Percentiles rank a stretch among this genome's conserved stretches.
phyloP scores from a whole-genome alignment of 139 green algal genomes.

The Ulvella scutata region DNA sequence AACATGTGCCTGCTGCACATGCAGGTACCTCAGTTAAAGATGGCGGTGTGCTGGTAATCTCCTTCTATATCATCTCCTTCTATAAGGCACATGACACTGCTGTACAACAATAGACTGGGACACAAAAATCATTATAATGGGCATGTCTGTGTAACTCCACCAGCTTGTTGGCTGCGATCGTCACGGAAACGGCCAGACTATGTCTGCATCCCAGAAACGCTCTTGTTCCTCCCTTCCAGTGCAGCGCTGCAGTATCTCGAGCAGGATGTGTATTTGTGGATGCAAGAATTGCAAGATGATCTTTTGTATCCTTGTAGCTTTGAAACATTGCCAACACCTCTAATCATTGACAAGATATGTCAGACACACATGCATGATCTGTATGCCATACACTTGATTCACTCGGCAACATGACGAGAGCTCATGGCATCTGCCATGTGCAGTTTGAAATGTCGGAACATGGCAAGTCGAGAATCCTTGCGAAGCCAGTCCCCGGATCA shows the following conservation, averaged over 20 bases:
- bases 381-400: too few relatives aligned
- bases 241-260: too few relatives aligned
- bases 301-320: too few relatives aligned
- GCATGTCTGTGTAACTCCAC: neutral
- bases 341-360: neutral
- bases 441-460: neutral
- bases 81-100: neutral
- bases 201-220: neutral
- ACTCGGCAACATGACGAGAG: too few relatives aligned
- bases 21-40: neutral
- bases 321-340: too few relatives aligned
- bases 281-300: neutral
- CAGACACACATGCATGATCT: neutral
- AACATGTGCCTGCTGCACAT: neutral
- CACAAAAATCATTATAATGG: neutral
- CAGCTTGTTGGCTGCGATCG: neutral
- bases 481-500: too few relatives aligned
- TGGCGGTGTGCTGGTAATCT: neutral
- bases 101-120: neutral
- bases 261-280: neutral
- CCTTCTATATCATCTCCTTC: too few relatives aligned
- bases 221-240: too few relatives aligned
- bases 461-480: neutral
- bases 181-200: neutral
- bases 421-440: neutral